Base-by-base conservation (phyloP, 2,329 filamentous ascomycete species). In the Ascochyta viciae-villosae region DNA sequence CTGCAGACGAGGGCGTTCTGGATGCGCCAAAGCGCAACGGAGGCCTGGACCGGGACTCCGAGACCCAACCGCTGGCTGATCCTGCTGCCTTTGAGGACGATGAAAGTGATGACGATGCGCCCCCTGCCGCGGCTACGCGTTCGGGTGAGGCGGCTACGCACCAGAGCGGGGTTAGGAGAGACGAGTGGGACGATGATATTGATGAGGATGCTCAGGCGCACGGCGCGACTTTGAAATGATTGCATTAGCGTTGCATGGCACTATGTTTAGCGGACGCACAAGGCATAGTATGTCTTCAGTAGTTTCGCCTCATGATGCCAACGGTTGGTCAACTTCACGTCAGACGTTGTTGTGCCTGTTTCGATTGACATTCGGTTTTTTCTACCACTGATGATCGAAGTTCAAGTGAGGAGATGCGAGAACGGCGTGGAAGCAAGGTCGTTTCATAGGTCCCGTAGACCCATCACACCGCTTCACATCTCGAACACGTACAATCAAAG, bases 1-100 rank as follows among this genome's bases (percentile, higher is more conserved):
- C 82, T 19, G 85, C 85, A 0, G 85, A 87, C 63, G 84, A 87
- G 37, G 80, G 75, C 4, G 68, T 81, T 6, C 67, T 75, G 58
- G 65, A 66, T 51, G 75, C 66, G 44, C 68, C 69, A 2, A 65
- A 65, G n/a, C 58, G 58, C 26, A 70, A 62, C 13, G 59, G 39
- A 2, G 43, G 57, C n/a, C 56, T 52, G 1, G 60, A 60, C 13
- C 62, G 52, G 6, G 68, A 74, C 40, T 68, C 73, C 1, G 74
- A 76, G 57, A 60, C 58, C 5, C 71, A 76, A 52, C 75, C 75
- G 5, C 71, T 82, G 55, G 73, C 78, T 22, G 80, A 81, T 55
- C 80, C 80, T 22, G 75, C 73, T 1, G 76, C 78, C 1, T 82
- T 82, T 51, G 80, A 81, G 59, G 76, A 77, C n/a, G 72, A 75